phyloP scores from a whole-genome alignment of 441 rosid species.

The Populus tomentosa region DNA sequence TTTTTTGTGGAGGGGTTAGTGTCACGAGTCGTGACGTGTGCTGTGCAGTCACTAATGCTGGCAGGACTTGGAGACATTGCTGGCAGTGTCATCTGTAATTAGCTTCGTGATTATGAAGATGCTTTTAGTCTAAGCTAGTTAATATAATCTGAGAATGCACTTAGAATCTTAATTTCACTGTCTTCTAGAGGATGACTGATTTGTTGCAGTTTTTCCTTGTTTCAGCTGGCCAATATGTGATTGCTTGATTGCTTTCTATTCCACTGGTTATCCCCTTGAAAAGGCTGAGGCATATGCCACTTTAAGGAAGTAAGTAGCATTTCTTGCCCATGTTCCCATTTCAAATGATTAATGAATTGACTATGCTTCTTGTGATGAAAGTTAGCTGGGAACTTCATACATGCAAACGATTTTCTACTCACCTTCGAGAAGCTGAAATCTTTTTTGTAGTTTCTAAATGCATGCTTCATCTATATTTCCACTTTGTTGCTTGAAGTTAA shows the following conservation, averaged over 20 bases:
- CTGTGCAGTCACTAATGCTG: not conserved
- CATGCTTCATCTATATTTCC: not conserved
- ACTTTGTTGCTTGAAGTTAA: not conserved
- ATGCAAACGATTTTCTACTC: not conserved
- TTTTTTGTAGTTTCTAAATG: not conserved
- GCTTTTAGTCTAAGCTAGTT: not conserved
- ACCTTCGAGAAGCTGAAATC: not conserved
- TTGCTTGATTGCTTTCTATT: conserved; percentile 94
- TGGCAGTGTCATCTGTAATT: not conserved
- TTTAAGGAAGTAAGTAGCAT: conserved; percentile 71
- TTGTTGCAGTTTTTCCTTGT: conserved; percentile 25
- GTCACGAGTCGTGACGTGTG: not conserved
- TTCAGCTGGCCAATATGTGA: conserved; percentile 98
- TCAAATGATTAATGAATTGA: not conserved
- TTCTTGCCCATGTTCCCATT: not conserved
- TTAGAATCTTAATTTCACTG: conserved; percentile 1
- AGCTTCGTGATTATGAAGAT: not conserved
- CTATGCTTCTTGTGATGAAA: not conserved
- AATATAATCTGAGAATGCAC: not conserved
- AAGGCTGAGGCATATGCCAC: conserved; percentile 96
- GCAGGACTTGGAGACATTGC: not conserved
- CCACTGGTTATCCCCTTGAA: conserved; percentile 89
- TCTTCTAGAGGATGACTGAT: conserved; percentile 7
- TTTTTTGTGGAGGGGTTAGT: not conserved
- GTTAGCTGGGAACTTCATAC: not conserved